A percentile compares a stretch with the other conserved stretches of the same genome.
These are phyloP conservation scores for Ogataea minuta DNA, from an alignment of 805 yeast genomes.

Conservation along the genomic window DNA sequence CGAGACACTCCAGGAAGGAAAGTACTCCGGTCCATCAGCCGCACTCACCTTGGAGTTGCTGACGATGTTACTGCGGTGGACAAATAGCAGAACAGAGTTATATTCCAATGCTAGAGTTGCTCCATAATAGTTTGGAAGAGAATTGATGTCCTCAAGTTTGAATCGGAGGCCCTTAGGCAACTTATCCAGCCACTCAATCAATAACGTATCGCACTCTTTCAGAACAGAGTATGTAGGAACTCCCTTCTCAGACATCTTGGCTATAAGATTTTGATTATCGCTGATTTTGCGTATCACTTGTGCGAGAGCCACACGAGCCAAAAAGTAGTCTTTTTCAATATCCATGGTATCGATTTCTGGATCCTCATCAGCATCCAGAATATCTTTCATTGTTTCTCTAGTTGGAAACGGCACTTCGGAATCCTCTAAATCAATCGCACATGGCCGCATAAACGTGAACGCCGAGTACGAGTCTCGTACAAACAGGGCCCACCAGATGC, in stretches of 20 bases:
- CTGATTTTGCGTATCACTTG: constrained; percentile 62
- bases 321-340: constrained; percentile 39
- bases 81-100: constrained; percentile 63
- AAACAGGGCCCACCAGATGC: constrained; percentile 78
- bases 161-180: not conserved
- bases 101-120: constrained; percentile 65
- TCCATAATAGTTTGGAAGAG: constrained; percentile 47
- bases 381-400: constrained; percentile 61
- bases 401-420: constrained; percentile 78
- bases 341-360: constrained; percentile 14
- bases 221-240: constrained; percentile 32
- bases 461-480: constrained; percentile 64
- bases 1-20: constrained; percentile 77
- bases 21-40: constrained; percentile 40
- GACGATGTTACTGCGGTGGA: constrained; percentile 65
- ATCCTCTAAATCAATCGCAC: constrained; percentile 64
- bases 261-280: constrained; percentile 14
- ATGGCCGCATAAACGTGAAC: constrained; percentile 70
- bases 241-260: constrained; percentile 36
- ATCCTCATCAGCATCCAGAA: constrained; percentile 44
- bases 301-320: constrained; percentile 60
- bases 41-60: constrained; percentile 29
- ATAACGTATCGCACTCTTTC: constrained; percentile 65
- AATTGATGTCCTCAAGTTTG: constrained; percentile 10
- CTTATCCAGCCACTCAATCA: constrained; percentile 53